These are phyloP conservation scores for Paradendryphiella salina DNA, from an alignment of 2,329 filamentous ascomycete genomes.

Conservation along the genomic window DNA sequence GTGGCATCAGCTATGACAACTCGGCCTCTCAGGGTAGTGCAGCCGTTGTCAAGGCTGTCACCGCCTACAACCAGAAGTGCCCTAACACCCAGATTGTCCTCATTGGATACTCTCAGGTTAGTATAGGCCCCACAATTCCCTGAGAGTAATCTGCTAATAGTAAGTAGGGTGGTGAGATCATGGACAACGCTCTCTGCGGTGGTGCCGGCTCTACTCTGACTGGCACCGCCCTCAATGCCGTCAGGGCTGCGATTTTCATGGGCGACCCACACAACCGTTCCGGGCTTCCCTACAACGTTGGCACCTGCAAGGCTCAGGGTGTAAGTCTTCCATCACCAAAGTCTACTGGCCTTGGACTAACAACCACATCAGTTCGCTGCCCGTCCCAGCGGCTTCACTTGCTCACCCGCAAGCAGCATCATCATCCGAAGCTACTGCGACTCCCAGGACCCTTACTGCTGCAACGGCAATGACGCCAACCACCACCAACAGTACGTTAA, in stretches of 20 bases:
- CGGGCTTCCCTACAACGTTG: constrained; percentile 63
- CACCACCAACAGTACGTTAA: constrained; percentile 65
- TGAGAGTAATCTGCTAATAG: constrained; percentile 8
- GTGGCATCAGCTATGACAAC: constrained; percentile 62
- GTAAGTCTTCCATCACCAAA: constrained; percentile 50
- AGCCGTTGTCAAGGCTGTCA: constrained; percentile 64
- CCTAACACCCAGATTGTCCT: constrained; percentile 62
- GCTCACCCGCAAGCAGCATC: constrained; percentile 54
- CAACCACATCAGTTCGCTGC: constrained; percentile 59
- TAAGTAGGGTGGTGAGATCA: constrained; percentile 63
- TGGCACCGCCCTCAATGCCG: constrained; percentile 55
- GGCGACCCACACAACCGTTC: constrained; percentile 63
- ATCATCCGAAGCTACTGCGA: constrained; percentile 70
- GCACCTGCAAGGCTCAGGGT: constrained; percentile 61
- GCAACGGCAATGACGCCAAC: constrained; percentile 63
- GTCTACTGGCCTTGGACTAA: neutral
- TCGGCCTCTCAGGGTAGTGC: constrained; percentile 62
- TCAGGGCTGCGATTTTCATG: constrained; percentile 68
- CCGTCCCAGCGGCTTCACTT: constrained; percentile 61
- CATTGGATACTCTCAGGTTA: constrained; percentile 65
- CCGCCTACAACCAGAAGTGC: constrained; percentile 60
- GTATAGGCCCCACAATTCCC: constrained; percentile 1
- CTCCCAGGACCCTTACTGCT: constrained; percentile 66
- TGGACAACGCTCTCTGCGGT: constrained; percentile 65
- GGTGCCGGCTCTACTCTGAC: constrained; percentile 55